These are phyloP conservation scores for Phytophthora meadii DNA, from an alignment of 352 stramenopile genomes.

Conservation along the genomic window DNA sequence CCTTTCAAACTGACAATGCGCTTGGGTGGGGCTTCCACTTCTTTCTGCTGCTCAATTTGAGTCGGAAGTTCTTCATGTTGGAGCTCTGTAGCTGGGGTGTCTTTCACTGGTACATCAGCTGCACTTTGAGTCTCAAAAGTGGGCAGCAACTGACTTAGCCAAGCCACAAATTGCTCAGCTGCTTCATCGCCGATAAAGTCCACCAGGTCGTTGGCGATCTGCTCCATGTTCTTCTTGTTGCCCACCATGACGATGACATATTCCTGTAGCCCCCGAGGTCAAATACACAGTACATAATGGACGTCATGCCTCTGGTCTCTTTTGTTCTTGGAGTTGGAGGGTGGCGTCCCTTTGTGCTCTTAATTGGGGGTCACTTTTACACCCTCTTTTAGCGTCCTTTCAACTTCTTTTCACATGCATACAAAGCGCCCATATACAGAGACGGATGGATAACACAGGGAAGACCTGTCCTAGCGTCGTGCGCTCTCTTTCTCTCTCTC, in stretches of 20 bases:
- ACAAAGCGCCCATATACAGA: slow-evolving; percentile 17
- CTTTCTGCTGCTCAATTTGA: slow-evolving; percentile 14
- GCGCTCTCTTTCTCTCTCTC: not conserved
- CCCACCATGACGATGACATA: slow-evolving; percentile 88
- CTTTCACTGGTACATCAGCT: slow-evolving; percentile 1
- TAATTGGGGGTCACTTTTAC: slow-evolving; percentile 25
- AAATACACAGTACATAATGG: slow-evolving; percentile 42
- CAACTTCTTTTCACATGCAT: slow-evolving; percentile 42
- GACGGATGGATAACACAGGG: not conserved
- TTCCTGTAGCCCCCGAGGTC: slow-evolving; percentile 51
- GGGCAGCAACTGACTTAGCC: slow-evolving; percentile 66
- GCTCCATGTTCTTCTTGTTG: slow-evolving; percentile 89
- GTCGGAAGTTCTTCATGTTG: slow-evolving; percentile 14
- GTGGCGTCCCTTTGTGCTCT: slow-evolving; percentile 29
- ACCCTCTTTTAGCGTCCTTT: slow-evolving; percentile 36
- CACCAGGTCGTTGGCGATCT: slow-evolving; percentile 83
- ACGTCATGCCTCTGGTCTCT: slow-evolving; percentile 35
- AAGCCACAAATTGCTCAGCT: slow-evolving; percentile 73
- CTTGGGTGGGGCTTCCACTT: slow-evolving; percentile 43
- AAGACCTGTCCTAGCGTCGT: not conserved
- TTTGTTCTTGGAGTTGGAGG: slow-evolving; percentile 24
- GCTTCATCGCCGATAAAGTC: slow-evolving; percentile 88
- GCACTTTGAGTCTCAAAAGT: slow-evolving; percentile 48
- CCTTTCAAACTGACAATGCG: slow-evolving; percentile 74
- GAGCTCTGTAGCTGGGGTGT: slow-evolving; percentile 3